Base-by-base conservation (phyloP, 192 early-diverging fungal species). In the Piromyces finnis region DNA sequence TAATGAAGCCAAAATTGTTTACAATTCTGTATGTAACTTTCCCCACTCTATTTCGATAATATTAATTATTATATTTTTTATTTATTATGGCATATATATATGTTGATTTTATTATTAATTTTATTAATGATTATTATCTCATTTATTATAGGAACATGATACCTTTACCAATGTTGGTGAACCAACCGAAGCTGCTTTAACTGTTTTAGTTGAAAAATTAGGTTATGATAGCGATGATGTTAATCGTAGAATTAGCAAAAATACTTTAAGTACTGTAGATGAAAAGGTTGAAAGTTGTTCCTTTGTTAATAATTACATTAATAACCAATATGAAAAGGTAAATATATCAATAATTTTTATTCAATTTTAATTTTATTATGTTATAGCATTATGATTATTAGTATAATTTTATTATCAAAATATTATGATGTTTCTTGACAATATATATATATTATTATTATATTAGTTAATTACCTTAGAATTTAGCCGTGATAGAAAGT, bases 151-250 rank as follows among this genome's bases (percentile, higher is more conserved):
- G 84, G 41, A 81, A 3, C 78, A 83, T 29, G 89, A 90, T 77
- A 26, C 84, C 18, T 95, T 95, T 86, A 79, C 81, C 77, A 93
- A 92, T 84, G 89, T 96, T 82, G 98, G 98, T 79, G 98, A 99
- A 88, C 97, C 98, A 5, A 99, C 98, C 59, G 98, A 99, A 87
- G 98, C 96, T 17, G 98, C 98, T 29, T 88, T 99, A 79, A 92
- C 92, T 79, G 93, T 95, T 28, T 89, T 98, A 78, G 96, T 93
- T 16, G 98, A 98, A 87, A 98, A 97, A 86, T 82, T 98, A 78
- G 94, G 93, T 78, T 94, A 95, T 12, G 87, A 92, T 80, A 90
- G 94, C 82, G 41, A 83, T 11, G 79, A 79, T 14, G 88, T 95
- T 28, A 99, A 97, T 51, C 84, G 81, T 81, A 28, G 84, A 84